Percentiles rank a stretch among this genome's conserved stretches.
Conservation (phyloP, 2,329 filamentous ascomycete species). For the Phaeosphaeria sp. region DNA sequence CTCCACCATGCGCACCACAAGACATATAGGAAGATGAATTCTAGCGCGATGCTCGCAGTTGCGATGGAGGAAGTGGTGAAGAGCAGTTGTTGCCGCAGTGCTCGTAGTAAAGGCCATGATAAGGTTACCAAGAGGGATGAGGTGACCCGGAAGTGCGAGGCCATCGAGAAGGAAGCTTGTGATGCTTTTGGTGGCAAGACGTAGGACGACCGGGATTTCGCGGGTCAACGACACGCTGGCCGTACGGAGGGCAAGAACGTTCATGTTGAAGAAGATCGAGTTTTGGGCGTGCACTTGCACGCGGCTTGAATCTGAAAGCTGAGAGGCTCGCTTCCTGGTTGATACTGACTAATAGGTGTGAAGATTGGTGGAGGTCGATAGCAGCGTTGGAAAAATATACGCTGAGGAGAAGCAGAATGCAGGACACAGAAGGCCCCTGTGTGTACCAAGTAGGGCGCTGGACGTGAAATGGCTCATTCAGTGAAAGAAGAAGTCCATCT, state of each 20-base stretch:
- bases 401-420: not conserved
- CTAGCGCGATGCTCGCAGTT: slow-evolving; percentile 12
- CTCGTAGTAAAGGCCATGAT: slow-evolving; percentile 8
- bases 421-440: not conserved
- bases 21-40: slow-evolving; percentile 21
- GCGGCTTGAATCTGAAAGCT: not conserved
- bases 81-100: not conserved
- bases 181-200: slow-evolving; percentile 7
- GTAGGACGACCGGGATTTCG: slow-evolving; percentile 1
- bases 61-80: slow-evolving; percentile 8
- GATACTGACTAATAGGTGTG: not conserved
- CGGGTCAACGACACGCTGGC: not conserved
- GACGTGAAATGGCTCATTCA: not conserved
- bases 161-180: slow-evolving; percentile 12
- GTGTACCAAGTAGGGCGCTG: not conserved
- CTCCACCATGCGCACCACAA: slow-evolving; percentile 17
- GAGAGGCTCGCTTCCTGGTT: not conserved
- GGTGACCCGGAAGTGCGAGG: slow-evolving; percentile 4
- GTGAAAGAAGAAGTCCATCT: not conserved
- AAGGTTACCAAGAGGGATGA: slow-evolving; percentile 6
- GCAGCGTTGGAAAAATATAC: not conserved
- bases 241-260: not conserved
- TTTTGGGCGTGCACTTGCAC: not conserved
- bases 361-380: not conserved
- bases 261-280: not conserved